Percentiles rank a stretch among this genome's conserved stretches.
These are phyloP conservation scores for Ustilago cynodontis DNA, from an alignment of 1,284 basidiomycete genomes.

Conservation along the genomic window DNA sequence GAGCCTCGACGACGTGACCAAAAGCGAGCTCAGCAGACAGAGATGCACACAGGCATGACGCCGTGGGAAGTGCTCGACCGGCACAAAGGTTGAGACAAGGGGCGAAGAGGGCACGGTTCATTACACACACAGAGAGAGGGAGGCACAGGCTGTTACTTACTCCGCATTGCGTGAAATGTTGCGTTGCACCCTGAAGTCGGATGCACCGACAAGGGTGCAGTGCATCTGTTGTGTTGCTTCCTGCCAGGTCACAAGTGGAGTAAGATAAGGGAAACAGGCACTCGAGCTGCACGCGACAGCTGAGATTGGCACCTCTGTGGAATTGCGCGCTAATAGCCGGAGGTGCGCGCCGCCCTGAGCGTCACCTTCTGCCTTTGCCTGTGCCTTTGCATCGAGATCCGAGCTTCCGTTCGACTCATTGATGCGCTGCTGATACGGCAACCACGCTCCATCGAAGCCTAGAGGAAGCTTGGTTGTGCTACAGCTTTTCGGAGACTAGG, in stretches of 20 bases:
- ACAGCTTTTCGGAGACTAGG: too few relatives aligned
- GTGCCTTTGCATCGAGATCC: neutral
- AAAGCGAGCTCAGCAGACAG: neutral
- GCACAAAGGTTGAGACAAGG: neutral
- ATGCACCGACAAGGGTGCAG: slow-evolving; percentile 8
- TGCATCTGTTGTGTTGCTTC: neutral
- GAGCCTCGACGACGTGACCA: neutral
- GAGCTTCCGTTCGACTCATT: neutral
- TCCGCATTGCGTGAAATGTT: neutral
- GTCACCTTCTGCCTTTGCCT: neutral
- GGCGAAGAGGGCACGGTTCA: slow-evolving; percentile 13
- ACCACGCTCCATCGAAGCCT: neutral
- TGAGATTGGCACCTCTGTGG: neutral
- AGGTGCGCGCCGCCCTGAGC: too few relatives aligned
- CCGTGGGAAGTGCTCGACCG: neutral
- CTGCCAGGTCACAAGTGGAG: slow-evolving; percentile 8
- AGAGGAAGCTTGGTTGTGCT: too few relatives aligned
- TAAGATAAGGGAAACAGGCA: slow-evolving; percentile 4
- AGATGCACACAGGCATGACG: neutral
- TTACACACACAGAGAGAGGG: neutral
- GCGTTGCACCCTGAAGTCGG: slow-evolving; percentile 14
- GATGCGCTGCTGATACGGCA: neutral
- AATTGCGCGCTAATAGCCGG: neutral
- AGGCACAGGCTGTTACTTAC: neutral
- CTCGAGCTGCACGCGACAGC: slow-evolving; percentile 4